Percentiles rank a stretch among this genome's conserved stretches.
phyloP scores from a whole-genome alignment of 2,329 filamentous ascomycete genomes.

The Alternaria sp. region DNA sequence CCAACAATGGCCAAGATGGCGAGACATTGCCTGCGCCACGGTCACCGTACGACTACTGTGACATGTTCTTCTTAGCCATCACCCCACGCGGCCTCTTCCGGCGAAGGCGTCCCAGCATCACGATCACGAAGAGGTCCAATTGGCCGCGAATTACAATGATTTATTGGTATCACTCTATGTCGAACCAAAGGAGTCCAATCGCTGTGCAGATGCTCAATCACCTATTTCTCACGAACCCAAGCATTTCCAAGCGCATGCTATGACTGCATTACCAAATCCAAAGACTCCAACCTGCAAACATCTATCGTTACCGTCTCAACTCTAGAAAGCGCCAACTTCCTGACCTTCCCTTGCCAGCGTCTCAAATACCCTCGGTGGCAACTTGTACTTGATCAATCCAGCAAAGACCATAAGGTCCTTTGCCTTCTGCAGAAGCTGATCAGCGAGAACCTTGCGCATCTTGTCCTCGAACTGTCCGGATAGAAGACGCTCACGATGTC shows the following conservation, averaged over 20 bases:
- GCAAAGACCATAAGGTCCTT: constrained; percentile 94
- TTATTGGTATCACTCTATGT: constrained; percentile 4
- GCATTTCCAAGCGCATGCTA: neutral
- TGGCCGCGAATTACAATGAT: neutral
- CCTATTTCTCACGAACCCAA: neutral
- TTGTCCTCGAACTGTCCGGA: constrained; percentile 75
- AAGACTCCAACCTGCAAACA: neutral
- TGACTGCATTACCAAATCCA: neutral
- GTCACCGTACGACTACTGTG: neutral
- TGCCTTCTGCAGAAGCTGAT: constrained; percentile 77
- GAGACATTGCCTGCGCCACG: neutral
- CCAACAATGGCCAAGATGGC: neutral
- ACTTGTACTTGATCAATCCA: constrained; percentile 86
- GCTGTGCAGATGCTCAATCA: neutral
- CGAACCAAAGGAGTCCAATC: neutral
- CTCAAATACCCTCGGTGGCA: constrained; percentile 87
- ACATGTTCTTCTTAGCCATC: neutral
- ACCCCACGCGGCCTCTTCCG: constrained; percentile 1
- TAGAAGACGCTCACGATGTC: constrained; percentile 71
- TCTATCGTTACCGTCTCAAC: neutral
- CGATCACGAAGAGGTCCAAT: neutral
- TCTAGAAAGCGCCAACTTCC: constrained; percentile 40
- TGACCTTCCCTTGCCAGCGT: constrained; percentile 78
- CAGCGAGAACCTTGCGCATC: constrained; percentile 61
- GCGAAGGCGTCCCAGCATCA: neutral